Evolutionary conservation across 345 rosid genomes (phyloP), one percentile per base, ranked within the genome.

Genomic region (Sisymbrium altissimum): DNA sequence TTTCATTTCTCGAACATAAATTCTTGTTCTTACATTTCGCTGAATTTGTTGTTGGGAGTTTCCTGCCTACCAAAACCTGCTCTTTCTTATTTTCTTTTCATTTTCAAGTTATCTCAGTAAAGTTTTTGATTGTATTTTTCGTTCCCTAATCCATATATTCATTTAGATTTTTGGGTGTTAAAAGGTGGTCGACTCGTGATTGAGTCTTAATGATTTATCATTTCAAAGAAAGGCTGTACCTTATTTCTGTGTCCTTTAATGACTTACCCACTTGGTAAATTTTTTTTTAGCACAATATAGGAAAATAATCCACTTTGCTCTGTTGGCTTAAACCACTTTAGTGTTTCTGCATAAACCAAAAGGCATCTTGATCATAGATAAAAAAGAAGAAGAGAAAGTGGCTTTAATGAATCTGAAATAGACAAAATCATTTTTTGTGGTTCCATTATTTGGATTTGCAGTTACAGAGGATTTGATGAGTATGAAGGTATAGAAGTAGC

Each of bases 401-500:
- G 19, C 44, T 15, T 8, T 10, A 43, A 15, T 41, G 64, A 72
- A 30, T 50, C 76, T 72, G 9, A 72, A 43, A 15, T 1, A 65
- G 4, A 17, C 33, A 49, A 29, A 12, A 55, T 48, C 38, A 18
- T 21, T 68, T 60, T 6, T 32, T 32, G 12, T 61, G 61, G 25
- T 69, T 76, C 39, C 5, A 0, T 62, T 19, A 27, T 75, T 59
- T 60, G 1, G 38, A 35, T 56, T 45, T 71, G 70, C 89, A 95
- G 99, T 56, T 95, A 95, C 40, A 86, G 88, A 79, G 99, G 88
- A 72, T 89, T 92, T 83, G 97, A 92, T 81, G 96, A 95, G 83
- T 95, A 87, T 66, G 86, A 85, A 58, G 97, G 97, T 63, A 88
- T 88, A 79, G 97, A 95, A 75, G 96, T 95, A 79, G 99, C 99